Evolutionary conservation across 163 green algal species (phyloP).

Genomic region (Prototheca stagnorum): DNA sequence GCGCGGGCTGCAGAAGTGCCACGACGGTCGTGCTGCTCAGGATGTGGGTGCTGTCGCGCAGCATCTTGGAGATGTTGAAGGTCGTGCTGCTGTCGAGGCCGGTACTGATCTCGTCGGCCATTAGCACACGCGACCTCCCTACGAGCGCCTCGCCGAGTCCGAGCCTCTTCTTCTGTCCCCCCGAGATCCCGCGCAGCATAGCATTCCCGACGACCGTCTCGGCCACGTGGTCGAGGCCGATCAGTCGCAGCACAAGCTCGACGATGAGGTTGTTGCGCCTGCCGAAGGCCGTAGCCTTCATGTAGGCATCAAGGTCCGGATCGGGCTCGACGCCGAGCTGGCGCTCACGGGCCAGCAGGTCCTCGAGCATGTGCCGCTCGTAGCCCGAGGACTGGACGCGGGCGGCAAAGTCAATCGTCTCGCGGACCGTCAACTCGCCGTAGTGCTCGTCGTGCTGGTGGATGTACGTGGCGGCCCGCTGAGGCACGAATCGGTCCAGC

Average conservation of each 20-base stretch:
- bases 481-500: no score
- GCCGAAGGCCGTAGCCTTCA: slow-evolving; percentile 17
- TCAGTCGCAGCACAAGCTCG: slow-evolving; percentile 17
- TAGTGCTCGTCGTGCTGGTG: slow-evolving; percentile 43
- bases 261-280: slow-evolving; percentile 8
- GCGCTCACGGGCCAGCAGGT: slow-evolving; percentile 24
- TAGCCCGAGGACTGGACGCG: slow-evolving; percentile 26
- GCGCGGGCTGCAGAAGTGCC: slow-evolving; percentile 55
- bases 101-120: slow-evolving; percentile 35
- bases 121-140: slow-evolving; percentile 1
- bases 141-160: neutral
- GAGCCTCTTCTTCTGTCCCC: slow-evolving; percentile 9
- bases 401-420: slow-evolving; percentile 62
- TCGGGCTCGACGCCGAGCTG: slow-evolving; percentile 34
- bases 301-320: slow-evolving; percentile 39
- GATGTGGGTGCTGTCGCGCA: slow-evolving; percentile 22
- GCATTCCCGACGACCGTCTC: slow-evolving; percentile 36
- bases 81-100: slow-evolving; percentile 37
- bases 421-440: slow-evolving; percentile 61
- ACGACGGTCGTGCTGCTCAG: slow-evolving; percentile 19
- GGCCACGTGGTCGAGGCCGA: slow-evolving; percentile 15
- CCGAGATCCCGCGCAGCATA: slow-evolving; percentile 43
- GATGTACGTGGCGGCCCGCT: no score
- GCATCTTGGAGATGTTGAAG: slow-evolving; percentile 18
- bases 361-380: slow-evolving; percentile 19